Evolutionary conservation across 495 filamentous ascomycete species (phyloP), one percentile per base, ranked within the genome.

Genomic region (Beverwykella pulmonaria): DNA sequence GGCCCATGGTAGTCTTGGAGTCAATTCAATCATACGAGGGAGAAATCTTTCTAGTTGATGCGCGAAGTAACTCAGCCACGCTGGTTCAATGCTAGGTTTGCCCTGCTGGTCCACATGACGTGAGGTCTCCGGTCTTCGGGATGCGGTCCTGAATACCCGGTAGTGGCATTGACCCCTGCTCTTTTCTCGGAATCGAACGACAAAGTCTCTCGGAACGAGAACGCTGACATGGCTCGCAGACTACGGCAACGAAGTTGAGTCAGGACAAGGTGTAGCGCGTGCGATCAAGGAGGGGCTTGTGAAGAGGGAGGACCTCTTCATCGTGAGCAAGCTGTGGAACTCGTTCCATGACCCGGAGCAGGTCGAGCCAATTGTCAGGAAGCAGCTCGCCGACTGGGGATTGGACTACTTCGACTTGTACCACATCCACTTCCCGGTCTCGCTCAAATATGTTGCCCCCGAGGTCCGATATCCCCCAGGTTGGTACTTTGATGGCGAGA

Each of bases 251-350:
- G 79, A 84, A 49, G 65, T 78, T 58, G 79, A 77, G 64, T 83
- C 83, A 7, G 87, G 87, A 6, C 70, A 78, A 17, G 73, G 71
- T 32, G 53, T 75, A 19, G 53, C 58, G 23, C 57, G 72, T 23
- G 87, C 82, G 26, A 86, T 90, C 74, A 79, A 79, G 36, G 79
- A 83, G 27, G 80, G 82, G 50, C 78, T 79, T 26, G 72, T 87
- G n/a, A 78, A 82, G 22, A 84, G 88, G 39, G 74, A 82, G 19
- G 79, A 90, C 34, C 74, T 90, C 61, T 90, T 88, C 78, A 77
- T 90, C n/a, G 89, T 87, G 3, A 85, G 80, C 60, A 91, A 91
- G 75, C 75, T 90, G 19, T 90, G 87, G 87, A 88, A 86, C 75
- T 83, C 84, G 52, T 82, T 84, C 66, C 88, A 91, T 66, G 83